These are phyloP conservation scores for Ananas comosus DNA, from an alignment of 176 grass and related monocot species.

Conservation along the genomic window DNA sequence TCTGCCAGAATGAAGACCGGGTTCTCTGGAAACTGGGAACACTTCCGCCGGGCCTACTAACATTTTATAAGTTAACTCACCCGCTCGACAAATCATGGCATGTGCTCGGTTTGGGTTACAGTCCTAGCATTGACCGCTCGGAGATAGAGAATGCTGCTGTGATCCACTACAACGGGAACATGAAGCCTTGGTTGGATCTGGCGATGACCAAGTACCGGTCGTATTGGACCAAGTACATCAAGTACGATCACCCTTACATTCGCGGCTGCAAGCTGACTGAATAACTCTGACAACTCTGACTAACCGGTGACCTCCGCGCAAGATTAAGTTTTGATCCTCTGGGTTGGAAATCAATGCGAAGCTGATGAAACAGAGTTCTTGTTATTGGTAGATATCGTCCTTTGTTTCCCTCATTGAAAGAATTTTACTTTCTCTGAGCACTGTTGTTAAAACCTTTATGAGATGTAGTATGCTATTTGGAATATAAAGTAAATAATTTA, in stretches of 20 bases:
- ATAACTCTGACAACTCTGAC: conserved; percentile 11
- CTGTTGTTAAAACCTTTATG: too few relatives aligned
- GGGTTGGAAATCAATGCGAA: too few relatives aligned
- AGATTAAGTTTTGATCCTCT: too few relatives aligned
- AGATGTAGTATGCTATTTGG: too few relatives aligned
- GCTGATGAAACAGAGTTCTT: too few relatives aligned
- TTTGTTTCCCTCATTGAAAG: too few relatives aligned
- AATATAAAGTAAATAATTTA: too few relatives aligned
- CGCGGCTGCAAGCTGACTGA: conserved; percentile 45
- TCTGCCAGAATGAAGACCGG: background rate
- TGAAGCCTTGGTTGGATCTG: too few relatives aligned
- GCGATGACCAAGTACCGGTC: conserved; percentile 41
- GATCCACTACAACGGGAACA: conserved; percentile 2
- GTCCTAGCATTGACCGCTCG: conserved; percentile 5
- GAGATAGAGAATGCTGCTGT: conserved; percentile 16
- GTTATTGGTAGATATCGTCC: too few relatives aligned
- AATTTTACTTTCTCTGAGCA: too few relatives aligned
- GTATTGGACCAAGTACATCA: conserved; percentile 54
- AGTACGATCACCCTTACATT: conserved; percentile 38
- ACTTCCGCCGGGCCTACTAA: conserved; percentile 9
- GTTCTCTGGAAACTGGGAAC: conserved; percentile 13
- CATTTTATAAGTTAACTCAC: conserved; percentile 13
- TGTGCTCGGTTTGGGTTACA: conserved; percentile 16
- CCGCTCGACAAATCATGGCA: conserved; percentile 10
- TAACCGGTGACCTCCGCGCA: too few relatives aligned